Evolutionary conservation across 2,329 filamentous ascomycete species (phyloP), one percentile per base, ranked within the genome.

Genomic region (Fusarium sp.): DNA sequence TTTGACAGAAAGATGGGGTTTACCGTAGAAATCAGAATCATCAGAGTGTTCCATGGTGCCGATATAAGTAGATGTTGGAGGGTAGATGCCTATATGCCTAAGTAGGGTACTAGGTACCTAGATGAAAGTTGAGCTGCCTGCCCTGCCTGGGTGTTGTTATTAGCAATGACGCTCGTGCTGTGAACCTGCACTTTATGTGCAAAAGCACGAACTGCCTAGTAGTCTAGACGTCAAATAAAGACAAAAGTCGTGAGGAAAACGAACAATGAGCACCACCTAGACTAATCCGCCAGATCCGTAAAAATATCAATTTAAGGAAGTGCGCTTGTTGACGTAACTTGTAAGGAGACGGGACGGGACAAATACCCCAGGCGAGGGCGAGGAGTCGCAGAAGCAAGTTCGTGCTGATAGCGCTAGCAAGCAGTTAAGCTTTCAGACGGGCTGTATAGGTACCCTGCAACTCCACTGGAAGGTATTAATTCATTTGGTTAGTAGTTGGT

Each of bases 11-110:
- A 8, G 3, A 11, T 13, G 40, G 21, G 21, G 21, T 17, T 29
- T 78, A 86, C 86, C 86, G 59, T 87, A 88, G 70, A 88, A 88
- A 49, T 86, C 84, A 2, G 85, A 87, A 53, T 88, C 84, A 15
- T 82, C 82, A 13, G 77, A 78, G 15, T 71, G 33, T 57, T 80
- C 78, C 81, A 81, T 82, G 29, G 10, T 59, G 39, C 21, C 54
- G 36, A 37, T 43, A 13, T 37, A 39, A 27, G 25, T 55, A 35
- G 42, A 45, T 42, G 17, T 11, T 18, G 33, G 25, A 42, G 14
- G n/a, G 15, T 11, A 31, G 29, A 10, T 31, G 29, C 29, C 29
- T 18, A 15, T 36, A 15, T 36, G n/a, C 10, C 17, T 5, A 29
- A 9, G 25, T 9, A 25, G n/a, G n/a, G n/a, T n/a, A n/a, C n/a